These are phyloP conservation scores for Polytrichum commune DNA, from an alignment of 225 moss, liverwort and hornwort species.

Conservation along the genomic window DNA sequence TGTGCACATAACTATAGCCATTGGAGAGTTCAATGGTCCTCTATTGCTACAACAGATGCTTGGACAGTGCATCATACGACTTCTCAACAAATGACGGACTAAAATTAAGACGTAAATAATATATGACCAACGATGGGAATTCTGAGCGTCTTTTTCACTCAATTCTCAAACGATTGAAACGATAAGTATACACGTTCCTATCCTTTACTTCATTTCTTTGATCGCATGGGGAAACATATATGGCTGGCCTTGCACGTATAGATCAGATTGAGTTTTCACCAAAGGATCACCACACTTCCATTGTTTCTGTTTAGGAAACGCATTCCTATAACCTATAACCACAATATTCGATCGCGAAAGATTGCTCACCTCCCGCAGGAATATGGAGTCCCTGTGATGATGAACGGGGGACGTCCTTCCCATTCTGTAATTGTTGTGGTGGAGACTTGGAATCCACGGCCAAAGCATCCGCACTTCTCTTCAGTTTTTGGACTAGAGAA, in stretches of 20 bases:
- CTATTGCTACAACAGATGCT: too few relatives aligned
- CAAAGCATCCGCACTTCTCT: constrained; percentile 15
- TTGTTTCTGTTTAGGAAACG: not conserved
- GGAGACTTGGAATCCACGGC: constrained; percentile 19
- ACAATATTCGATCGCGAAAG: not conserved
- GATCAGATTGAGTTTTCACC: not conserved
- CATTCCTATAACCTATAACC: not conserved
- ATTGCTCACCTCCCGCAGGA: constrained; percentile 19
- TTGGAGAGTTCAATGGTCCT: not conserved
- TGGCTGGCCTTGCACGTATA: too few relatives aligned
- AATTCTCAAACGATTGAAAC: too few relatives aligned
- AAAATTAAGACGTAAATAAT: too few relatives aligned
- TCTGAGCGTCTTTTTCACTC: too few relatives aligned
- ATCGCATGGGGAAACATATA: too few relatives aligned
- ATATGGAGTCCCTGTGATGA: constrained; percentile 15
- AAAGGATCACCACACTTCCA: not conserved
- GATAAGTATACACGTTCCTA: too few relatives aligned
- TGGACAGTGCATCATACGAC: too few relatives aligned
- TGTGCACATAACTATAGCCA: not conserved
- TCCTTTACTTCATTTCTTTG: too few relatives aligned
- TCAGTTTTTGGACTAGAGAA: constrained; percentile 28
- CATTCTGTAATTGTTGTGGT: constrained; percentile 8
- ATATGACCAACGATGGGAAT: too few relatives aligned
- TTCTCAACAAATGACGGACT: too few relatives aligned
- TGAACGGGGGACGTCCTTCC: constrained; percentile 24